Conservation (phyloP, 2,329 filamentous ascomycete species). For the Pseudogymnoascus sp. region DNA sequence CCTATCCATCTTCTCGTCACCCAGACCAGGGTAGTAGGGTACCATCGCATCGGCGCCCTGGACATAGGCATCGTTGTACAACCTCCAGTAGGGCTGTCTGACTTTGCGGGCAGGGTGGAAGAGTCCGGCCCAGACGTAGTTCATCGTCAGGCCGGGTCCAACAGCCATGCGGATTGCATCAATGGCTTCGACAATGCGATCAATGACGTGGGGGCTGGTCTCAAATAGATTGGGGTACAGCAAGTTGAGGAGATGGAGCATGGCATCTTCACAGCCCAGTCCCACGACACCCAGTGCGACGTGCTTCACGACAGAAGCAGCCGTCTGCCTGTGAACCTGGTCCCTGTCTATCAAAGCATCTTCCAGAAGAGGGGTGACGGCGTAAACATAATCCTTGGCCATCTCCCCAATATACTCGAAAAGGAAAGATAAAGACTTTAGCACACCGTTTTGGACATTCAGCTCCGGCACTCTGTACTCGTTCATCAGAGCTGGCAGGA, state of each 20-base stretch:
- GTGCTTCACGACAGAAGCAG: constrained; percentile 94
- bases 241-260: constrained; percentile 94
- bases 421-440: constrained; percentile 93
- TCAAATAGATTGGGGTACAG: constrained; percentile 97
- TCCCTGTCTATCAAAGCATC: constrained; percentile 96
- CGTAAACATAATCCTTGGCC: constrained; percentile 99
- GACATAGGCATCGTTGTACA: constrained; percentile 97
- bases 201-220: constrained; percentile 95
- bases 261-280: constrained; percentile 93
- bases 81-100: constrained; percentile 85
- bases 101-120: constrained; percentile 97
- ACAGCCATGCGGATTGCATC: constrained; percentile 92
- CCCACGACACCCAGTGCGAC: constrained; percentile 96
- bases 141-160: constrained; percentile 86
- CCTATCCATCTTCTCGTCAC: constrained; percentile 70
- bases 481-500: constrained; percentile 98
- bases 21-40: constrained; percentile 85
- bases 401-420: constrained; percentile 99
- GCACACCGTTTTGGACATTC: constrained; percentile 96
- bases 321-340: constrained; percentile 95
- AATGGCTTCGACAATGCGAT: constrained; percentile 94
- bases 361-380: constrained; percentile 89
- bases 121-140: constrained; percentile 95
- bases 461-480: constrained; percentile 97
- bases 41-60: constrained; percentile 91